Conservation (phyloP, 2,329 filamentous ascomycete genomes). For the Drechslera avenae region DNA sequence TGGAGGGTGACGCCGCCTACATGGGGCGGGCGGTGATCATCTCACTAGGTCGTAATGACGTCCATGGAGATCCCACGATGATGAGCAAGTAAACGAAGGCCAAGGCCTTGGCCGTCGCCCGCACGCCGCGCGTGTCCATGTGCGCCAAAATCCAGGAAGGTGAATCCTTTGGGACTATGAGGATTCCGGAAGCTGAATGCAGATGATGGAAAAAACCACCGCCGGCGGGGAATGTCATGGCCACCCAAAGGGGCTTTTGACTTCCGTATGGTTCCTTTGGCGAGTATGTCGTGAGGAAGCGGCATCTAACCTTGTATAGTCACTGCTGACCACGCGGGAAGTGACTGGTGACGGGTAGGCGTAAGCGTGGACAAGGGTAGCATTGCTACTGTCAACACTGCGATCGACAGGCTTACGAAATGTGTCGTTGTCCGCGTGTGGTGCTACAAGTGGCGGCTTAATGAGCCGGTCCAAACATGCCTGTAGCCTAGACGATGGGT, state of each 20-base stretch:
- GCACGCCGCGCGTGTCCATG: too few species aligned
- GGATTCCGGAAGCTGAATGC: too few species aligned
- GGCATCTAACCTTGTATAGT: not conserved
- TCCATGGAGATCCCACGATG: too few species aligned
- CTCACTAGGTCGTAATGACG: too few species aligned
- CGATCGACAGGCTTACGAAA: not conserved
- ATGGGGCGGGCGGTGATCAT: too few species aligned
- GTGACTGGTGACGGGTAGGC: not conserved
- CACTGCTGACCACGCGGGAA: not conserved
- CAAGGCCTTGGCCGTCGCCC: too few species aligned
- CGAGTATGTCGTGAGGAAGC: not conserved
- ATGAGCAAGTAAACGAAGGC: too few species aligned
- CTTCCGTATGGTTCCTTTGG: too few species aligned
- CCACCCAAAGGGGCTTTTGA: not conserved
- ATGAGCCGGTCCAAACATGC: slow-evolving; percentile 4
- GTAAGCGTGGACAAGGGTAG: slow-evolving; percentile 8
- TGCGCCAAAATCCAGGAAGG: too few species aligned
- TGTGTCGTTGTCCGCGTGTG: not conserved
- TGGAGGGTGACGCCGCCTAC: too few species aligned
- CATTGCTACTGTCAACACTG: not conserved
- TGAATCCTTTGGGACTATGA: not conserved
- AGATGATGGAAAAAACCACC: not conserved
- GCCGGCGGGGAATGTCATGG: not conserved
- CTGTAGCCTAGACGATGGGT: not conserved
- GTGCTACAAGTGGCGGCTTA: slow-evolving; percentile 8